Percentiles rank a stretch among this genome's conserved stretches.
Conservation (phyloP, 495 filamentous ascomycete genomes). For the Penicillium verhagenii region DNA sequence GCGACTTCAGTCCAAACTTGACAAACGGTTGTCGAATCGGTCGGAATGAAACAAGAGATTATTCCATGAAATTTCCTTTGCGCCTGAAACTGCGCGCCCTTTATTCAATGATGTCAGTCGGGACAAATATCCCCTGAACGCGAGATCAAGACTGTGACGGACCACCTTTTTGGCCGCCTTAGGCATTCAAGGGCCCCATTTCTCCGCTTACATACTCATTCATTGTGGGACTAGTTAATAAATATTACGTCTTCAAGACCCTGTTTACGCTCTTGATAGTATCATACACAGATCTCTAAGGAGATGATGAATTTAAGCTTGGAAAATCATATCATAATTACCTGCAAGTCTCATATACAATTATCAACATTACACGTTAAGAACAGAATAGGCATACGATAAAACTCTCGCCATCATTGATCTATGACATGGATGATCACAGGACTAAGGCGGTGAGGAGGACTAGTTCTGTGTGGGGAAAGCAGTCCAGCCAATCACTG, state of each 20-base stretch:
- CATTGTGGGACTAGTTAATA: neutral
- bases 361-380: too few species aligned
- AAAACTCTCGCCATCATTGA: neutral
- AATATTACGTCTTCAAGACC: neutral
- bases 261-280: neutral
- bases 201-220: neutral
- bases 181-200: neutral
- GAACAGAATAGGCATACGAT: too few species aligned
- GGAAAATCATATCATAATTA: too few species aligned
- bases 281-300: too few species aligned
- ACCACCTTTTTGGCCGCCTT: neutral
- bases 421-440: neutral
- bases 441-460: neutral
- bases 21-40: neutral
- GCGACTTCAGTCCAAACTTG: neutral
- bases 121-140: neutral
- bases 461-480: constrained; percentile 10
- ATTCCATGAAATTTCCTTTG: constrained; percentile 9
- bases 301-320: too few species aligned
- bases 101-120: neutral
- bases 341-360: too few species aligned
- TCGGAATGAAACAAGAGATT: neutral
- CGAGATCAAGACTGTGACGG: neutral
- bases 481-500: constrained; percentile 18
- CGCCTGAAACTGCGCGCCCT: neutral